phyloP scores from a whole-genome alignment of 768 basidiomycete genomes.

The Pleurotus giganteus region DNA sequence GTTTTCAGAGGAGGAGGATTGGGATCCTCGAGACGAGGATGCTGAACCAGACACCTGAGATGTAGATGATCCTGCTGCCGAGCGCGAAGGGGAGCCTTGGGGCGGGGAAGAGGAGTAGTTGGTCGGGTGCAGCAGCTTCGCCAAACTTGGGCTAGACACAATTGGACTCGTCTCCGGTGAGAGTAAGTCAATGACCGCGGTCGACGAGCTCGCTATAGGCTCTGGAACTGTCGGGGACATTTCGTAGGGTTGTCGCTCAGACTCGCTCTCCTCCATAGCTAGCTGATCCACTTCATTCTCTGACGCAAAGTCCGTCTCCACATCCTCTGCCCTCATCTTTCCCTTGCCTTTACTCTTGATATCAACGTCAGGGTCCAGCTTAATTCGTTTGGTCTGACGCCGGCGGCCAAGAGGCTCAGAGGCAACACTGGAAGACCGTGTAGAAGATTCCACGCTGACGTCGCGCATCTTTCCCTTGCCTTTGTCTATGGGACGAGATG shows the following conservation, averaged over 20 bases:
- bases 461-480: conserved; percentile 5
- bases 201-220: not conserved
- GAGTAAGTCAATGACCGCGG: too few species aligned
- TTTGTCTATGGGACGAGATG: not conserved
- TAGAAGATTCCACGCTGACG: not conserved
- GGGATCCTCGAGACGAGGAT: not conserved
- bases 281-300: conserved; percentile 1
- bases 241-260: not conserved
- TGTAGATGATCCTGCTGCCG: not conserved
- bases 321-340: not conserved
- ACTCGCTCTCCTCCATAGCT: not conserved
- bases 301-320: not conserved
- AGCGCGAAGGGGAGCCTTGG: not conserved
- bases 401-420: not conserved
- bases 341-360: conserved; percentile 9
- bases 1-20: conserved; percentile 8
- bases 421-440: not conserved
- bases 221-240: not conserved
- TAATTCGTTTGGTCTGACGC: not conserved
- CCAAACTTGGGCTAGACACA: conserved; percentile 1
- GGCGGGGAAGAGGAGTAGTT: not conserved
- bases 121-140: not conserved
- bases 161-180: not conserved
- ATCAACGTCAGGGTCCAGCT: not conserved
- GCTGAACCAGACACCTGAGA: not conserved